Percentiles rank a stretch among this genome's conserved stretches.
These are phyloP conservation scores for Pleurotus cornucopiae DNA, from an alignment of 768 basidiomycete genomes.

Conservation along the genomic window DNA sequence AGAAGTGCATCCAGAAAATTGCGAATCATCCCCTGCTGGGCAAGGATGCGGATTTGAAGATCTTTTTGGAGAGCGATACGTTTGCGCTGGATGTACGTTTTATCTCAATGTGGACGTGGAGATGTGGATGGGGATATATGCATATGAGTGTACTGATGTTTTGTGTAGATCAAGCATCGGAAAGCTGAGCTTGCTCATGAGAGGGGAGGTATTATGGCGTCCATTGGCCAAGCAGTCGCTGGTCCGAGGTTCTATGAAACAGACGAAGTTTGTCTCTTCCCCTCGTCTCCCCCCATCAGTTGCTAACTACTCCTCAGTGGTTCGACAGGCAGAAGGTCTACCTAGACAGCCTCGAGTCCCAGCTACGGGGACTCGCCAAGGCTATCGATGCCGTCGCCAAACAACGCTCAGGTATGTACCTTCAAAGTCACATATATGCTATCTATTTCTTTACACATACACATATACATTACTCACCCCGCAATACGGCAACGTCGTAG, in stretches of 20 bases:
- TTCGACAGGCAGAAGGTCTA: conserved; percentile 85
- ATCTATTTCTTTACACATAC: too few species aligned
- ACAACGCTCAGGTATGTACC: conserved; percentile 60
- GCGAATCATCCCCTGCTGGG: conserved; percentile 88
- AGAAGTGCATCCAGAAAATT: conserved; percentile 90
- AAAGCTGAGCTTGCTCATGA: conserved; percentile 76
- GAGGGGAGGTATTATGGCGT: conserved; percentile 78
- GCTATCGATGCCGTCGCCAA: conserved; percentile 84
- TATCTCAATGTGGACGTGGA: not conserved
- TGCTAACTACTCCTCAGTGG: conserved; percentile 51
- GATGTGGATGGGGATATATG: not conserved
- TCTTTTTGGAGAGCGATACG: conserved; percentile 92
- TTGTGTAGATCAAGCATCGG: conserved; percentile 76
- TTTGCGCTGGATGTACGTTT: conserved; percentile 82
- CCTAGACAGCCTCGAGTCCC: conserved; percentile 86
- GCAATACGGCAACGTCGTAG: conserved; percentile 28
- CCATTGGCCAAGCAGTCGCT: conserved; percentile 72
- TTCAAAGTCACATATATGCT: not conserved
- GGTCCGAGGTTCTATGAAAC: conserved; percentile 86
- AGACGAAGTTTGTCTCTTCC: conserved; percentile 57
- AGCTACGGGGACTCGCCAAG: conserved; percentile 82
- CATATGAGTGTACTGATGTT: not conserved
- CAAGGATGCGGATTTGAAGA: conserved; percentile 81
- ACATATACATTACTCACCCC: not conserved
- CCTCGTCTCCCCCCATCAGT: not conserved